phyloP scores from a whole-genome alignment of 1,139 yeast species.

The Saccharomyces hybrid region DNA sequence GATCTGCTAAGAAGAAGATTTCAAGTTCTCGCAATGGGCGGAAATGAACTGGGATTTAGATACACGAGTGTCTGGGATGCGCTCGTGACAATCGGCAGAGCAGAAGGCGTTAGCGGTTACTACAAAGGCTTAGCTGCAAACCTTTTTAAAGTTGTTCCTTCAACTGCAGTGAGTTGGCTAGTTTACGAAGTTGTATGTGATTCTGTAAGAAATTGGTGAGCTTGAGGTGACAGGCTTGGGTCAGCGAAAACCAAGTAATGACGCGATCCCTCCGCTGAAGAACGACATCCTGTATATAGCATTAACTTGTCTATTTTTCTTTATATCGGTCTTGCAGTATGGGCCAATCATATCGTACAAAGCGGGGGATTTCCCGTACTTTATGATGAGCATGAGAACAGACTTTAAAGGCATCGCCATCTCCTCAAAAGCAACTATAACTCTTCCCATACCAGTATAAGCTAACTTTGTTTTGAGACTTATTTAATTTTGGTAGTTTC shows the following conservation, averaged over 20 bases:
- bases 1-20: constrained; percentile 83
- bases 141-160: constrained; percentile 82
- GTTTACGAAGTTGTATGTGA: constrained; percentile 58
- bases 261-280: not conserved
- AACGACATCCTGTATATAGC: not conserved
- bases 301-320: constrained; percentile 18
- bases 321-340: constrained; percentile 7
- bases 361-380: not conserved
- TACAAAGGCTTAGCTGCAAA: constrained; percentile 88
- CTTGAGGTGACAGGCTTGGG: not conserved
- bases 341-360: not conserved
- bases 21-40: constrained; percentile 77
- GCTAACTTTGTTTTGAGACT: not conserved
- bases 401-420: not conserved
- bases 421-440: not conserved
- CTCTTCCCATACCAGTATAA: not conserved
- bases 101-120: constrained; percentile 75
- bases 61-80: constrained; percentile 72
- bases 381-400: not conserved
- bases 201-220: constrained; percentile 7
- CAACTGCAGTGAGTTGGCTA: constrained; percentile 94
- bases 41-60: constrained; percentile 66
- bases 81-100: constrained; percentile 51
- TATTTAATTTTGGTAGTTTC: not conserved
- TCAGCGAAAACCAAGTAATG: not conserved